Percentiles rank a stretch among this genome's conserved stretches.
Evolutionary conservation across 2,329 filamentous ascomycete species (phyloP).

Genomic region (Colletotrichum sp.): DNA sequence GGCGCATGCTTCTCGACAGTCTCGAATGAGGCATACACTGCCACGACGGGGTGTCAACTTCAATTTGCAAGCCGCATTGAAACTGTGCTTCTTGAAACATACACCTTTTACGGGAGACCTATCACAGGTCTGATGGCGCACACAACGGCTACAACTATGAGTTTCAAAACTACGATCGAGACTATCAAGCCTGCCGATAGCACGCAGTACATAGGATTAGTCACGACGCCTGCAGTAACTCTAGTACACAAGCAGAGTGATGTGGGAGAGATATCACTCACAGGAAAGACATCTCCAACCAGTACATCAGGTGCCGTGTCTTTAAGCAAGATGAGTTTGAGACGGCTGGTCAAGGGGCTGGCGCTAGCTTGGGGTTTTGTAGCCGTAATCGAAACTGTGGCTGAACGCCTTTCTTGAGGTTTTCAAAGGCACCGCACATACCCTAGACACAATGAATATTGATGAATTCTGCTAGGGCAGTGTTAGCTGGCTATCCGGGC

Average conservation of each 20-base stretch:
- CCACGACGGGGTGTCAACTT: neutral
- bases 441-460: neutral
- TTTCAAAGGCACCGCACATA: neutral
- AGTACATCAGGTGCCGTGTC: neutral
- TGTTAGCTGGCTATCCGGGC: too few species aligned
- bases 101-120: neutral
- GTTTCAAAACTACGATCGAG: neutral
- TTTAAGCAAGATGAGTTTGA: neutral
- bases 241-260: neutral
- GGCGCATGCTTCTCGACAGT: neutral
- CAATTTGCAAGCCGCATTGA: neutral
- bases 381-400: neutral
- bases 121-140: neutral
- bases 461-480: too few species aligned
- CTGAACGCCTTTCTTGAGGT: neutral
- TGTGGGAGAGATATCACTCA: neutral
- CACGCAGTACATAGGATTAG: neutral
- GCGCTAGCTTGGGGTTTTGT: neutral
- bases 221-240: neutral
- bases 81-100: neutral
- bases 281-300: neutral
- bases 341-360: neutral
- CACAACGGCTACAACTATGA: neutral
- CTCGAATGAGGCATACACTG: neutral
- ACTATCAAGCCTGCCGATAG: neutral